These are phyloP conservation scores for Verticillium isaacii DNA, from an alignment of 2,329 filamentous ascomycete genomes.

Conservation along the genomic window DNA sequence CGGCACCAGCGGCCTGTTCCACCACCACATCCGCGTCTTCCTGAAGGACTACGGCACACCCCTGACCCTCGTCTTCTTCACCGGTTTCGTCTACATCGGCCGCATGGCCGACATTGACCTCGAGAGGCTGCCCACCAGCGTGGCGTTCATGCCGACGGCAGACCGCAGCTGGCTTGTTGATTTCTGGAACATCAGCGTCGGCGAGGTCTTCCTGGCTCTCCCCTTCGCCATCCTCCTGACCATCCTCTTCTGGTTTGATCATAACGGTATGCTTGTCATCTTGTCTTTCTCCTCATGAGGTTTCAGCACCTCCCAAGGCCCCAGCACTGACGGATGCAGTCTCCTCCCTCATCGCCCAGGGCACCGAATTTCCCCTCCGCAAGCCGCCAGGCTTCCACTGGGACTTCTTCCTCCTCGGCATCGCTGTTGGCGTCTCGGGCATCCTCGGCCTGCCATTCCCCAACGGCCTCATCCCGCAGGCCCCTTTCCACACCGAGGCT, in stretches of 20 bases:
- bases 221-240: slow-evolving; percentile 82
- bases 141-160: slow-evolving; percentile 72
- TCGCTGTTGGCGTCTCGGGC: slow-evolving; percentile 72
- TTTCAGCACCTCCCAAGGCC: neutral
- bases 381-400: slow-evolving; percentile 84
- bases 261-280: slow-evolving; percentile 58
- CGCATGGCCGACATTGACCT: slow-evolving; percentile 70
- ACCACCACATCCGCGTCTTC: slow-evolving; percentile 72
- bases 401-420: slow-evolving; percentile 76
- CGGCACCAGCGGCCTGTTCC: slow-evolving; percentile 67
- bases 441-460: slow-evolving; percentile 75
- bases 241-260: slow-evolving; percentile 84
- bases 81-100: slow-evolving; percentile 82
- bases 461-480: slow-evolving; percentile 79
- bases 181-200: slow-evolving; percentile 72
- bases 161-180: slow-evolving; percentile 72
- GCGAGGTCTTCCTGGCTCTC: slow-evolving; percentile 77
- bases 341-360: slow-evolving; percentile 77
- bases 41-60: slow-evolving; percentile 88
- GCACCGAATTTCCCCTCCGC: slow-evolving; percentile 73
- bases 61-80: slow-evolving; percentile 79
- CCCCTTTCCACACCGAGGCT: slow-evolving; percentile 75
- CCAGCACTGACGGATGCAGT: slow-evolving; percentile 38
- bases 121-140: slow-evolving; percentile 68
- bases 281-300: neutral